Percentiles rank a stretch among this genome's conserved stretches.
Evolutionary conservation across 148 eudicot species (phyloP).

Genomic region (Gaultheria prostrata): DNA sequence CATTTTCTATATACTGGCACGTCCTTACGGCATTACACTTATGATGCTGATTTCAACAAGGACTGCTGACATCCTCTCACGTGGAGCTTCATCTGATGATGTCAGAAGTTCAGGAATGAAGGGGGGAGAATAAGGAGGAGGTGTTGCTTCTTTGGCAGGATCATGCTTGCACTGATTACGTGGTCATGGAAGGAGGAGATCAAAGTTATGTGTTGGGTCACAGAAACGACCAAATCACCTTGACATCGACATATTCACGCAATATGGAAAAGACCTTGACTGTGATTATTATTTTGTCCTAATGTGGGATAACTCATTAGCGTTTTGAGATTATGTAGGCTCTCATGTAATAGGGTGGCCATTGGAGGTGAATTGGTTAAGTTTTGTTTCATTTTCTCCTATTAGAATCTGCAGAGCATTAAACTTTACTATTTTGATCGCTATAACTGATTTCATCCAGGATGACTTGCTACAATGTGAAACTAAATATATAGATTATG

Average conservation of each 20-base stretch:
- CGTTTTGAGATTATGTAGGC: background rate
- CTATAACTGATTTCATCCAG: background rate
- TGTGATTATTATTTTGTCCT: background rate
- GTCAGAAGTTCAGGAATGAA: background rate
- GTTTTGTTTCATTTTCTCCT: background rate
- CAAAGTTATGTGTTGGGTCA: background rate
- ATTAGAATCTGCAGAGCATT: background rate
- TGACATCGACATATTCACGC: no score
- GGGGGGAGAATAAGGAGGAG: no score
- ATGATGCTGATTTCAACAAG: background rate
- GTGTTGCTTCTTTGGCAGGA: background rate
- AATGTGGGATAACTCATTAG: background rate
- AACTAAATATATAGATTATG: constrained; percentile 17
- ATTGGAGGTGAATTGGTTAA: background rate
- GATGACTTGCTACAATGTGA: background rate
- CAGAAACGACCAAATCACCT: background rate
- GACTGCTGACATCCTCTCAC: background rate
- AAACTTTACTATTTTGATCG: constrained; percentile 3
- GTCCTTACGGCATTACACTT: background rate
- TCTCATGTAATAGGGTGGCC: background rate
- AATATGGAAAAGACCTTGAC: no score
- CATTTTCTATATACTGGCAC: background rate
- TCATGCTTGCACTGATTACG: background rate
- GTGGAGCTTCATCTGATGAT: background rate
- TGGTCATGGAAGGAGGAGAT: background rate